Base-by-base conservation (phyloP, 2,329 filamentous ascomycete genomes). In the Gaeumannomyces tritici region DNA sequence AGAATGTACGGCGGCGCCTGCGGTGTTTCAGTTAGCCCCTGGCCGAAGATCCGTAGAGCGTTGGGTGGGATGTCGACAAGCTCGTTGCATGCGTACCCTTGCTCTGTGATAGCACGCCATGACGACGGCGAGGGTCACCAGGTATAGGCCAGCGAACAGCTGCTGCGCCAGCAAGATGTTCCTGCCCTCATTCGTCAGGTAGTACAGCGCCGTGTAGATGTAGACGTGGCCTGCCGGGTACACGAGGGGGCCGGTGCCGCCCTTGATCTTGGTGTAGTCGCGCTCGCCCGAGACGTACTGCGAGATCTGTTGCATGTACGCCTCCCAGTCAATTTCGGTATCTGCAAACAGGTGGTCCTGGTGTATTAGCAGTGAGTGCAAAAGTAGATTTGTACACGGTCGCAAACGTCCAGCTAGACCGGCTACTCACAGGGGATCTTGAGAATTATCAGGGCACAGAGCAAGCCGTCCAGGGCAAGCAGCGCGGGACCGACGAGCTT, bases 281-380 rank as follows among this genome's bases (percentile, higher is more conserved):
- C 90, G 86, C 79, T 98, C 93, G 70, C 95, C 95, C 24, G 84
- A 81, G 57, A 93, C 77, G 70, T 89, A 95, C 68, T 93, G 87
- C 55, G 83, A 77, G 57, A 98, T 82, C 71, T 99, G 95, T 73
- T 97, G 84, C 93, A 99, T 98, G 75, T 99, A 99, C 0, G 95
- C 91, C 64, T 83, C 83, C 93, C 93, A 99, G 76, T 99, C 95
- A 71, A 99, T 99, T 75, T 99, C 95, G 56, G 95, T 99, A 73
- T 99, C 95, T 82, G 27, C 11, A 21, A 18, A 5, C 21, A 28
- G 35, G 26, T 12, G 7, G 29, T 3, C 54, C 11, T 4, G 8
- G 51, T 47, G 26, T 7, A 28, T 35, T 18, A 61, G 27, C 18
- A 57, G 21, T 21, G 29, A 33, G 1, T 15, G 26, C 9, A 15